Evolutionary conservation across 805 yeast species (phyloP), one percentile per base, ranked within the genome.

Genomic region (Teunomyces kruisii): DNA sequence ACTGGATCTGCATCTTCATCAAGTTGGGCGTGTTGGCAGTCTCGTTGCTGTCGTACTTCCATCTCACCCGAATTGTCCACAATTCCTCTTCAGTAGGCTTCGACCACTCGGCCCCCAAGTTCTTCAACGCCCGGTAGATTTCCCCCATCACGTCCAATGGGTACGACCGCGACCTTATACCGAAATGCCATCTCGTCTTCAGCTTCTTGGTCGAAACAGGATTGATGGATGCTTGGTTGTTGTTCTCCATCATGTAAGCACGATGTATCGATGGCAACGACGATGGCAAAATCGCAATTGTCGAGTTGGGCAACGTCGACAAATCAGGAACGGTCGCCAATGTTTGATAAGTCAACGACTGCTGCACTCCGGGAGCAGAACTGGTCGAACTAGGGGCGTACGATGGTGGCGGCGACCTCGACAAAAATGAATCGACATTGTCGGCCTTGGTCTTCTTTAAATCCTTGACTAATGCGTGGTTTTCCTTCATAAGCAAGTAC

Each of bases 121-220:
- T 89, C 67, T 88, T 88, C 61, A 94, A 74, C 1, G 98, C 98
- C 39, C 97, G 77, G 68, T 94, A 94, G 36, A 94, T 91, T 63
- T 94, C 99, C 22, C 97, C 97, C 98, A 94, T 94, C 3, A 94
- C 99, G 65, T 94, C 99, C 55, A 94, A 74, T 28, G 99, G 98
- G 62, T 94, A 94, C 1, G 97, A 88, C 57, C 97, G 78, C 7
- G 97, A 89, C 61, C 99, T 77, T 49, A 94, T 94, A 53, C 99
- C 99, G 61, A 94, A 94, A 72, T 94, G 99, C 99, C 99, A 94
- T 66, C 96, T 83, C 6, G 96, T 88, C 67, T 90, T 92, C 49
- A 92, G 86, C 64, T 88, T 89, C 64, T 92, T 90, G 39, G 86
- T 76, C 17, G 84, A 76, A 15, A 83, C 72, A 8, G 88, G 83